Percentiles rank a stretch among this genome's conserved stretches.
phyloP scores from a whole-genome alignment of 148 eudicot species.

The Persicaria tinctoria region DNA sequence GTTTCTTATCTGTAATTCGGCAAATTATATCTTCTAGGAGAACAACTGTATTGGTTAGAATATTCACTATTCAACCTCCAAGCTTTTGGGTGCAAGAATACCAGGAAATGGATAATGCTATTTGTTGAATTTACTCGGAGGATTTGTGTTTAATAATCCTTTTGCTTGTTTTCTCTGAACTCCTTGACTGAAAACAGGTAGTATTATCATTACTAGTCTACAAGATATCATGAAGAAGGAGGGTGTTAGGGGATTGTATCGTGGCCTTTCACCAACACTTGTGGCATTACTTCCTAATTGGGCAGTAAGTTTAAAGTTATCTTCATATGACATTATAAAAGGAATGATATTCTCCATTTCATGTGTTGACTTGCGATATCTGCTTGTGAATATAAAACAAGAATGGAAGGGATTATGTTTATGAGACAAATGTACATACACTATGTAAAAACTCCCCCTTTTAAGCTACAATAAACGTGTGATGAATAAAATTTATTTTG shows the following conservation, averaged over 20 bases:
- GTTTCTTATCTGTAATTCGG: neutral
- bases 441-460: neutral
- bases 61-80: neutral
- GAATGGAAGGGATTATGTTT: neutral
- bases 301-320: constrained; percentile 57
- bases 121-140: neutral
- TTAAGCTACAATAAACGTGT: neutral
- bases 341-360: neutral
- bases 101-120: neutral
- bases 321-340: neutral
- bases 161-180: constrained; percentile 3
- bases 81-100: neutral
- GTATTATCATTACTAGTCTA: constrained; percentile 65
- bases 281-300: constrained; percentile 90
- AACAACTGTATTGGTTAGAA: neutral
- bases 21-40: neutral
- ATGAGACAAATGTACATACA: neutral
- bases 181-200: constrained; percentile 43
- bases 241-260: constrained; percentile 76
- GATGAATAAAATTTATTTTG: neutral
- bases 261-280: constrained; percentile 92
- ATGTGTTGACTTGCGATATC: neutral
- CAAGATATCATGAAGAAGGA: constrained; percentile 62
- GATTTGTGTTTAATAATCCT: neutral
- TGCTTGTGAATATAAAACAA: neutral